Evolutionary conservation across 176 grass and related monocot species (phyloP).

Genomic region (Pontederia paniculata): DNA sequence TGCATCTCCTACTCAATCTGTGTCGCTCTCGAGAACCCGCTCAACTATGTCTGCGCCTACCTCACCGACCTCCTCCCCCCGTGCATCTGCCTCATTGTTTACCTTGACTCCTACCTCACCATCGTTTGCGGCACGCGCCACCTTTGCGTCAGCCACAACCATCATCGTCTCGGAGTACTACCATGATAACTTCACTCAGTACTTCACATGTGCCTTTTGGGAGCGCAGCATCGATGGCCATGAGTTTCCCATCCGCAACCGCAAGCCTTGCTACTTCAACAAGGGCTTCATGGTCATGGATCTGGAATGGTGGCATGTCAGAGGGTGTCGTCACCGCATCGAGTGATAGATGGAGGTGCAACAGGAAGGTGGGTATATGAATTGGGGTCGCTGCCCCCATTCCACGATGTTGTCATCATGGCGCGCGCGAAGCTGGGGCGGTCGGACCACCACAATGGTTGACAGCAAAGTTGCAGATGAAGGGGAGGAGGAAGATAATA

Average conservation of each 20-base stretch:
- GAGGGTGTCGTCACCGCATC: conserved; percentile 22
- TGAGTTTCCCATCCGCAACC: conserved; percentile 36
- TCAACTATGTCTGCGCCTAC: too few relatives aligned
- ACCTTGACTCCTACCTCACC: conserved; percentile 81
- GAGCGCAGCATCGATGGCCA: conserved; percentile 30
- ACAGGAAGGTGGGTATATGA: conserved; percentile 62
- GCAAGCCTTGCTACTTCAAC: conserved; percentile 85
- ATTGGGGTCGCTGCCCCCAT: conserved; percentile 53
- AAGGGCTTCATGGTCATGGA: conserved; percentile 89
- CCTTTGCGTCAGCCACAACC: conserved; percentile 55
- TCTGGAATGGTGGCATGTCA: conserved; percentile 41
- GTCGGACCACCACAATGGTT: conserved; percentile 53
- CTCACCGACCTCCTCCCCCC: too few relatives aligned
- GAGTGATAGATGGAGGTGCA: conserved; percentile 65
- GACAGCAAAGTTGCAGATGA: too few relatives aligned
- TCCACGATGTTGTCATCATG: conserved; percentile 55
- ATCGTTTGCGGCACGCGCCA: conserved; percentile 59
- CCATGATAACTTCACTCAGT: conserved; percentile 84
- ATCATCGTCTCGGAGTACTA: conserved; percentile 89
- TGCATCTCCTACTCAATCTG: too few relatives aligned
- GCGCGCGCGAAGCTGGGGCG: conserved; percentile 58
- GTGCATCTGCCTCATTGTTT: conserved; percentile 58
- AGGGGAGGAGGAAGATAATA: too few relatives aligned
- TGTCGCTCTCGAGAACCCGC: too few relatives aligned
- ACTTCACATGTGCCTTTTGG: conserved; percentile 83